Base-by-base conservation (phyloP, 176 grass and related monocot genomes). In the Luzula sylvatica region DNA sequence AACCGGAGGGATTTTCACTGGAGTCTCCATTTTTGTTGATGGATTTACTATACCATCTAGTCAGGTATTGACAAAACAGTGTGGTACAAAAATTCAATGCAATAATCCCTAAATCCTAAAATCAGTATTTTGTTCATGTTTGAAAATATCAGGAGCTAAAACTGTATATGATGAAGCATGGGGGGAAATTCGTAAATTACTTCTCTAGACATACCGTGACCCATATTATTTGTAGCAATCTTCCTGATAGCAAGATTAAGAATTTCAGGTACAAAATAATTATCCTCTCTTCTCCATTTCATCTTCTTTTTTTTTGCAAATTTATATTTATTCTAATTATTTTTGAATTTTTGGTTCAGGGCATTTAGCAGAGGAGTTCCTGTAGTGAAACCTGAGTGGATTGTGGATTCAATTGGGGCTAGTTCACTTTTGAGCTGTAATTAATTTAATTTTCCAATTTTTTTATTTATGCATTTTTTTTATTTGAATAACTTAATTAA, bases 151-250 rank as follows among this genome's bases (percentile, higher is more conserved):
- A 95, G 90, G 90, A 96, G 47, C 62, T 96, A 25, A 96, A 88
- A 71, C 81, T 65, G 45, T 85, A 76, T 42, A 96, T 96, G 84
- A 66, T 96, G 64, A 88, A 82, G 48, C 79, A 96, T 13, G 90
- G 84, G 40, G 90, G 90, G 22, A 68, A 77, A 22, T 76, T 96
- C 27, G 68, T 86, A 30, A 95, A 96, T 74, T 96, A 96, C 57
- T 86, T 96, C 53, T 88, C 90, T 2, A 88, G 70, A 68, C 58
- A 82, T 32, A 79, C 80, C 3, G 90, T 96, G 48, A 82, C 73
- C 4, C 84, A 88, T 65, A 89, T 89, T 55, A 70, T 96, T 24
- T 96, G 84, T 56, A 76, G 29, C 20, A 76, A 89, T 42, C 81
- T 96, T 21, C 71, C 84, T 7, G 70, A 79, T 58, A 89, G 84